Conservation (phyloP, 768 basidiomycete species). For the Rhodocollybia butyracea region DNA sequence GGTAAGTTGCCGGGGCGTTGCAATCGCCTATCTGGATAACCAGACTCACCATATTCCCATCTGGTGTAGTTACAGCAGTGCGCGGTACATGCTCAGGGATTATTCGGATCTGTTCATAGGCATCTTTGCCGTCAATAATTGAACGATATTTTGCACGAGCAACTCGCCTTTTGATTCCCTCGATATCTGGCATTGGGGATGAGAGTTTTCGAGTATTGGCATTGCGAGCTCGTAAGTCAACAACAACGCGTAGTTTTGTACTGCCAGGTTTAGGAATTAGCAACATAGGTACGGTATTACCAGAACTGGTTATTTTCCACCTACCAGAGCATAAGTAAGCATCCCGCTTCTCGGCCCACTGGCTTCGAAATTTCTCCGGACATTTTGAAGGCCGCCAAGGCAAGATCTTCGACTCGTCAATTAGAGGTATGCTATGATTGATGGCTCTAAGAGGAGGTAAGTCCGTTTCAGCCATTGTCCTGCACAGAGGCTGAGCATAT, state of each 20-base stretch:
- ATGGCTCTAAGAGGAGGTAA: constrained; percentile 24
- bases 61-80: constrained; percentile 22
- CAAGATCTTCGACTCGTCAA: constrained; percentile 17
- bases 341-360: constrained; percentile 20
- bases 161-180: constrained; percentile 31
- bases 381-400: constrained; percentile 18
- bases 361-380: constrained; percentile 17
- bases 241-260: constrained; percentile 27
- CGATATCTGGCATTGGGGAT: constrained; percentile 38
- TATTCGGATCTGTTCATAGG: constrained; percentile 36
- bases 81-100: constrained; percentile 21
- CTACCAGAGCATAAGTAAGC: constrained; percentile 20
- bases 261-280: constrained; percentile 23
- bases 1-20: constrained; percentile 30
- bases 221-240: constrained; percentile 34
- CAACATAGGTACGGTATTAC: constrained; percentile 15
- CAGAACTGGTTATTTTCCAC: constrained; percentile 18
- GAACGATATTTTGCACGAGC: constrained; percentile 25
- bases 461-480: constrained; percentile 1
- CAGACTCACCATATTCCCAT: constrained; percentile 28
- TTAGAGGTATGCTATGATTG: constrained; percentile 27
- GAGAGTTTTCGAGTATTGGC: constrained; percentile 33
- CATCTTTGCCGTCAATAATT: constrained; percentile 34
- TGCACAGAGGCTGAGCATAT: constrained; percentile 12
- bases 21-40: constrained; percentile 28